Conservation (phyloP, 2,329 filamentous ascomycete species). For the Elsinoe ampelina region DNA sequence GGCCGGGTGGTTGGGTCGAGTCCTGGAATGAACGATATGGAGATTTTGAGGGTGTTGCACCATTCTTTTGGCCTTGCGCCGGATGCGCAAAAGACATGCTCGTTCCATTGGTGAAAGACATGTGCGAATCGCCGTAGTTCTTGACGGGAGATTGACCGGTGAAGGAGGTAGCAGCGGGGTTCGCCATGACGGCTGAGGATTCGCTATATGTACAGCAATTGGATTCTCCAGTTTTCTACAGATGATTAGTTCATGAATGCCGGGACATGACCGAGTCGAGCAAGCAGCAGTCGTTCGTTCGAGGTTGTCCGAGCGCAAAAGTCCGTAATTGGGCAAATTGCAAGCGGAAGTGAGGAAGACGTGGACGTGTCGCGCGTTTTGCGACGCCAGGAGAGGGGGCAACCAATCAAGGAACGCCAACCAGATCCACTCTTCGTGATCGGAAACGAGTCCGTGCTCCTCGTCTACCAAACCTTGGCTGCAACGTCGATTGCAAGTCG, state of each 20-base stretch:
- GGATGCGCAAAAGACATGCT: slow-evolving; percentile 10
- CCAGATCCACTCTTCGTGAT: not conserved
- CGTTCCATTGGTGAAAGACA: not conserved
- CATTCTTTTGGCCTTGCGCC: slow-evolving; percentile 5
- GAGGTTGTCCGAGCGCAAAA: slow-evolving; percentile 2
- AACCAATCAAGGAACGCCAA: not conserved
- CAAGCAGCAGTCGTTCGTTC: not conserved
- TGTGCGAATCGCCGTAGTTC: slow-evolving; percentile 9
- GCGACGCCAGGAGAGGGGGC: not conserved
- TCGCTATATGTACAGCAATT: not conserved
- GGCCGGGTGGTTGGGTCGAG: slow-evolving; percentile 6
- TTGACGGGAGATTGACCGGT: slow-evolving; percentile 8
- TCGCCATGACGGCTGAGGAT: not conserved
- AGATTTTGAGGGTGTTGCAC: slow-evolving; percentile 9
- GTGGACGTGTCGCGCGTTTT: slow-evolving; percentile 10
- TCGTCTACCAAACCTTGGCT: not conserved
- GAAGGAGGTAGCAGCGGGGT: slow-evolving; percentile 5
- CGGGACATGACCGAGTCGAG: not conserved
- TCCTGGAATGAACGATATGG: slow-evolving; percentile 10
- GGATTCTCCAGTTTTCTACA: not conserved
- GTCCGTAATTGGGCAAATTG: slow-evolving; percentile 7
- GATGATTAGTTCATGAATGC: not conserved
- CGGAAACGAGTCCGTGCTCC: not conserved
- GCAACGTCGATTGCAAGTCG: not conserved
- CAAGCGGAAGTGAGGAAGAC: slow-evolving; percentile 2